Base-by-base conservation (phyloP, 495 filamentous ascomycete genomes). In the Penicillium ochrochloron region DNA sequence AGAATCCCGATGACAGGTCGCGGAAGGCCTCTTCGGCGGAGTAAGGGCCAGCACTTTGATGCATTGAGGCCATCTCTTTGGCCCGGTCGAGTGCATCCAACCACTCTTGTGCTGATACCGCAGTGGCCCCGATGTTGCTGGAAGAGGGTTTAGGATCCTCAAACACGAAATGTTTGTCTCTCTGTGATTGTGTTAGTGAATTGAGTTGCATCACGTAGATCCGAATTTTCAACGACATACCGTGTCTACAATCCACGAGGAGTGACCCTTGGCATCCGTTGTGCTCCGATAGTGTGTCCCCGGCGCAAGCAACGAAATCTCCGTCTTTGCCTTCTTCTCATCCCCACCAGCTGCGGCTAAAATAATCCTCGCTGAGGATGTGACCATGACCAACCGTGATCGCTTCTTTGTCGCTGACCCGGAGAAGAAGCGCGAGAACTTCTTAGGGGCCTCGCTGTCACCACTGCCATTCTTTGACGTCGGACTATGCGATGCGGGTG, bases 371-470 rank as follows among this genome's bases (percentile, higher is more conserved):
- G 88, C 96, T 66, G 89, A 90, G 1, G 92, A 95, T 6, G 96
- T 99, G 62, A 99, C 86, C 91, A 99, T 97, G 12, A 98, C 95
- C 57, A 98, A 78, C 39, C 96, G 84, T 73, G 97, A 93, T 51
- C 93, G 83, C 75, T 97, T 97, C 77, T 98, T 98, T n/a, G 89
- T 89, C 11, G 88, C 88, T 69, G 86, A 92, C 21, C 92, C 90
- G 25, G 92, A 90, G 78, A 98, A 98, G 76, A 98, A 97, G 11
- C 94, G 86, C 1, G 93, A 87, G 67, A 99, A 89, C 67, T 94
- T 95, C 76, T 90, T 92, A n/a, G 88, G 83, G 42, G 87, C 80
- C 61, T 91, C 89, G 33, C 71, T 67, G 54, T 88, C 85, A 31
- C 83, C 78, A 63, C 80, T 79, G 34, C 86, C 88, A 70, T 88